phyloP scores from a whole-genome alignment of 202 grass and related monocot genomes.

The Saccharum hybrid region DNA sequence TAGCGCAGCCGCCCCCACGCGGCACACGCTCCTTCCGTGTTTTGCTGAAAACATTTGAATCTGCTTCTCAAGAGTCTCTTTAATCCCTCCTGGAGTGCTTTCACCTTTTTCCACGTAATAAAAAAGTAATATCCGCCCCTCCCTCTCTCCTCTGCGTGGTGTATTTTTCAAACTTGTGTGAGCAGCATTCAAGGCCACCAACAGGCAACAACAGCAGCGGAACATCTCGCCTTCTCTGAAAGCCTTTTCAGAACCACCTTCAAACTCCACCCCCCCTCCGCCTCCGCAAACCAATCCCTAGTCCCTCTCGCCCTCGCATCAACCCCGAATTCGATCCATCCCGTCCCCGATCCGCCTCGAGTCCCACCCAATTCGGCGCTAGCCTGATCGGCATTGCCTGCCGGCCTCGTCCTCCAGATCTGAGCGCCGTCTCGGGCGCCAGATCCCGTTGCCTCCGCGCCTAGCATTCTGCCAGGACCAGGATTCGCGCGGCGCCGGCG shows the following conservation, averaged over 20 bases:
- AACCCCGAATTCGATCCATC: conserved; percentile 18
- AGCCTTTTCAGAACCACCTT: conserved; percentile 54
- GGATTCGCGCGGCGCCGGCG: conserved; percentile 23
- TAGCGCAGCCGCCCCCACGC: too few species aligned
- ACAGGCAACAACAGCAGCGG: neutral
- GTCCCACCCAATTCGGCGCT: neutral
- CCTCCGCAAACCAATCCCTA: conserved; percentile 7
- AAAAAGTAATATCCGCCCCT: neutral
- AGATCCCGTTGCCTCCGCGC: conserved; percentile 24
- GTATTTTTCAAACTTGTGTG: conserved; percentile 39
- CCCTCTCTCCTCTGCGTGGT: too few species aligned
- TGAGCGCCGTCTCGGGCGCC: conserved; percentile 29
- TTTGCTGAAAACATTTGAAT: neutral
- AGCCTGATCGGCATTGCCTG: conserved; percentile 44
- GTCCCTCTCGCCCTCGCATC: conserved; percentile 3
- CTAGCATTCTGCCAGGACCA: neutral
- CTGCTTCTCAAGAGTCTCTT: neutral
- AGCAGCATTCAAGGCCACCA: conserved; percentile 18
- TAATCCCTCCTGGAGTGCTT: neutral
- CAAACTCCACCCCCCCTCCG: conserved; percentile 1
- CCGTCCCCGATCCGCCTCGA: neutral
- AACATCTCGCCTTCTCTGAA: conserved; percentile 39
- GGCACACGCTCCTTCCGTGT: too few species aligned
- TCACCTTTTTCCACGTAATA: neutral
- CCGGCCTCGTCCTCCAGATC: conserved; percentile 38